Base-by-base conservation (phyloP, 805 yeast species). In the Saturnispora quitensis region DNA sequence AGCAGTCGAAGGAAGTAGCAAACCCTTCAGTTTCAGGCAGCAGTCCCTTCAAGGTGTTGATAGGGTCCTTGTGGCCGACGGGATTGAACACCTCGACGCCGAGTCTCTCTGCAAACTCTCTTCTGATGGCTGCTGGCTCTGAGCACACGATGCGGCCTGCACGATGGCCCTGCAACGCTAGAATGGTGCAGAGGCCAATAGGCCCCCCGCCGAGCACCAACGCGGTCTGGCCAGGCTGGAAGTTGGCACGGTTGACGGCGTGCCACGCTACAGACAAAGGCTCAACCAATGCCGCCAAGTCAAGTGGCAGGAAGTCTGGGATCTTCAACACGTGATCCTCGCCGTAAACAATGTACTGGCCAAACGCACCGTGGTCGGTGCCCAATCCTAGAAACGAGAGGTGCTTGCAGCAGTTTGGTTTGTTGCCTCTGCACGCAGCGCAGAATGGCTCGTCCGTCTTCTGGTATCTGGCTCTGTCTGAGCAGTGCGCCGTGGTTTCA, bases 231-330 rank as follows among this genome's bases (percentile, higher is more conserved):
- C 80, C 81, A 9, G 63, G 54, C 47, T 59, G 47, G 43, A 78
- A 63, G 17, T 73, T 72, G 3, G 80, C 72, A 56, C 75, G 67
- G 57, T 71, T 72, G 45, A 79, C 68, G 1, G 83, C 83, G 58
- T 81, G 85, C 76, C 80, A 79, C 1, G 83, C 74, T 17, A 80
- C 84, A 7, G 80, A 68, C 42, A 80, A 62, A 4, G 86, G 85
- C 62, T 80, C 83, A 34, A 75, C 70, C 47, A 80, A 63, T 1
- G 84, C 83, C 5, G 80, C 68, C 17, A 61, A 59, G 50, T 64
- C 72, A 50, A 67, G 57, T 12, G 71, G 68, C 22, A 67, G 55
- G 9, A 48, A 17, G 12, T 62, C 61, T 50, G 71, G 68, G 28
- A 67, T 64, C 45, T 60, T 61, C 43, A 72, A 53, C 13, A 70